phyloP scores from a whole-genome alignment of 179 eudicot species.

The Spinacia oleracea region DNA sequence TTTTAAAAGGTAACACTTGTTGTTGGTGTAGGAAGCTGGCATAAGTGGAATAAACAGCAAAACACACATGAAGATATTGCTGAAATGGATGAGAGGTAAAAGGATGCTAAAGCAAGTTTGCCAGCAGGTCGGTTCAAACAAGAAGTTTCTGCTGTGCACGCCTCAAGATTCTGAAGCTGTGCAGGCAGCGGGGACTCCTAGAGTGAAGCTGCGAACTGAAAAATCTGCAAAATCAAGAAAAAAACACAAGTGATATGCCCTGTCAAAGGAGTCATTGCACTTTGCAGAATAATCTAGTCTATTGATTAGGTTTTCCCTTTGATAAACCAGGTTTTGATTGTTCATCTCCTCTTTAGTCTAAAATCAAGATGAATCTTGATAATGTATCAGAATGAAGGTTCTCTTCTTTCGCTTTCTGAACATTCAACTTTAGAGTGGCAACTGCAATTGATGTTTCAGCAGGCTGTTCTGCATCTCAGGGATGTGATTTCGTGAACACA shows the following conservation, averaged over 20 bases:
- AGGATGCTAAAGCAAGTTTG: constrained; percentile 60
- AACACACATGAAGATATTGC: constrained; percentile 73
- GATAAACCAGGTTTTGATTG: constrained; percentile 7
- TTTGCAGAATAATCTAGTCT: constrained; percentile 14
- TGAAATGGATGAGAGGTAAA: constrained; percentile 81
- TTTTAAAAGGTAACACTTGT: constrained; percentile 7
- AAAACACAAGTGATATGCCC: constrained; percentile 13
- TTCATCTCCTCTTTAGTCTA: not conserved
- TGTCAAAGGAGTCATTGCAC: not conserved
- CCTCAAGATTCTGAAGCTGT: constrained; percentile 54
- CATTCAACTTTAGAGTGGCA: not conserved
- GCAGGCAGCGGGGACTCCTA: constrained; percentile 1
- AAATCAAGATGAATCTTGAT: constrained; percentile 1
- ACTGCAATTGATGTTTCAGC: constrained; percentile 8
- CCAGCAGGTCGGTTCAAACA: constrained; percentile 55
- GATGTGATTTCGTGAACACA: not conserved
- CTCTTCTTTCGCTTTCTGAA: not conserved
- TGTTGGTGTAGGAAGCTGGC: constrained; percentile 57
- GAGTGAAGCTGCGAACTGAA: constrained; percentile 22
- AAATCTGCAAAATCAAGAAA: constrained; percentile 26
- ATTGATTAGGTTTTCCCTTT: constrained; percentile 10
- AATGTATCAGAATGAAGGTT: not conserved
- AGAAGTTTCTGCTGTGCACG: constrained; percentile 62
- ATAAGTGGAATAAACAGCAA: constrained; percentile 59
- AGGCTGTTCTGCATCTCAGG: constrained; percentile 1